A percentile compares a stretch with the other conserved stretches of the same genome.
Evolutionary conservation across 306 rosid species (phyloP).

Genomic region (Arachis stenosperma): DNA sequence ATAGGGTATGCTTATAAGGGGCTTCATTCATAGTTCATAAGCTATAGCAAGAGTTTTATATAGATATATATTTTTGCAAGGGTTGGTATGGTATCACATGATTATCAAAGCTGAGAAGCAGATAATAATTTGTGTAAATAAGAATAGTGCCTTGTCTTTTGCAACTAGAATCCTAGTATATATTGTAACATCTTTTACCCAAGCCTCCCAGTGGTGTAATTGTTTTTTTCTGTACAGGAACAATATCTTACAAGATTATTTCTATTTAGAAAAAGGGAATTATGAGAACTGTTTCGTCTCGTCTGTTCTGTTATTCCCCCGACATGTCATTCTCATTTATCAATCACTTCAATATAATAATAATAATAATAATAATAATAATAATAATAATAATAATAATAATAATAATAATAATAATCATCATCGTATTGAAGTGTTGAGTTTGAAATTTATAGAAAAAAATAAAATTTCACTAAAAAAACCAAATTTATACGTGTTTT

Average conservation of each 20-base stretch:
- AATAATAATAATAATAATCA: no score
- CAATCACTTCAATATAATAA: background rate
- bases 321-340: background rate
- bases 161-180: conserved; percentile 41
- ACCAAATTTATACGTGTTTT: no score
- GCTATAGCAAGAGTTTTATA: conserved; percentile 32
- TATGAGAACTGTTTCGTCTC: background rate
- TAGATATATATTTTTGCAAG: conserved; percentile 41
- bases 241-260: conserved; percentile 41
- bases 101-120: conserved; percentile 43
- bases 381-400: no score
- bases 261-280: conserved; percentile 37
- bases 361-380: no score
- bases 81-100: conserved; percentile 36
- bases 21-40: conserved; percentile 2
- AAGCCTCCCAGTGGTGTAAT: conserved; percentile 39
- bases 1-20: conserved; percentile 38
- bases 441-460: no score
- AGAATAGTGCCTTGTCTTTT: conserved; percentile 35
- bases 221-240: conserved; percentile 58
- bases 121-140: conserved; percentile 63
- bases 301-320: background rate
- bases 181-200: conserved; percentile 46
- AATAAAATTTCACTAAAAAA: no score
- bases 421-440: no score